Percentiles rank a stretch among this genome's conserved stretches.
These are phyloP conservation scores for Dipodascus albidus DNA, from an alignment of 805 yeast species.

Conservation along the genomic window DNA sequence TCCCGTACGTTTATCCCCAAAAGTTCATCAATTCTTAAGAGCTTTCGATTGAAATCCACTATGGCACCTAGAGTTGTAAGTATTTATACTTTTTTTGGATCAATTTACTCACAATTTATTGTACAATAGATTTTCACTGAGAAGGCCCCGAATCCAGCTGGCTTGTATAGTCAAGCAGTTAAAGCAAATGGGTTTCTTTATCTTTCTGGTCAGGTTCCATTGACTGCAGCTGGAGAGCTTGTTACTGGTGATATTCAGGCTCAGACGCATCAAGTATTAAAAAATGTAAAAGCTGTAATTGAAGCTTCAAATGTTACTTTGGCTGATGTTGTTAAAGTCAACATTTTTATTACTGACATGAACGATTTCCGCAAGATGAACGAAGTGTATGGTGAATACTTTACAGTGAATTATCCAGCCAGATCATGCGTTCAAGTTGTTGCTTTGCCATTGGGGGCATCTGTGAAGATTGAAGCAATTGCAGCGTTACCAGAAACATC, in stretches of 20 bases:
- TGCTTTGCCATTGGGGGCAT: conserved; percentile 43
- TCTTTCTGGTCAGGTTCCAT: conserved; percentile 85
- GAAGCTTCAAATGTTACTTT: conserved; percentile 71
- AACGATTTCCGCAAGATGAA: conserved; percentile 69
- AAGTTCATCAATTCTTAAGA: too few species aligned
- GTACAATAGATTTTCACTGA: background rate
- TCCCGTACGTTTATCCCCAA: too few species aligned
- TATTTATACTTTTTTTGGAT: too few species aligned
- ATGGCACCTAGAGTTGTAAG: too few species aligned
- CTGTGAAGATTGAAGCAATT: conserved; percentile 70
- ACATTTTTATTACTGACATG: conserved; percentile 80
- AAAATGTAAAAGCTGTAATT: conserved; percentile 38
- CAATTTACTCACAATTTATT: too few species aligned
- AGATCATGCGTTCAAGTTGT: conserved; percentile 92
- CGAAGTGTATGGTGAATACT: conserved; percentile 45
- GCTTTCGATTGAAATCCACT: background rate
- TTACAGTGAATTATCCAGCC: conserved; percentile 42
- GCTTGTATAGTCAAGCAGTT: conserved; percentile 84
- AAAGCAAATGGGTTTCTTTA: conserved; percentile 68
- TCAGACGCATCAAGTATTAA: conserved; percentile 17
- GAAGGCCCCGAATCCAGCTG: conserved; percentile 54
- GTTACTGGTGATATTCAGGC: conserved; percentile 48
- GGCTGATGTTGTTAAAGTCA: conserved; percentile 70
- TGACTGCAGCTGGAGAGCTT: conserved; percentile 57
- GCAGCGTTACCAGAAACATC: conserved; percentile 34